These are phyloP conservation scores for Aspergillus neoniger DNA, from an alignment of 2,329 filamentous ascomycete genomes.

Conservation along the genomic window DNA sequence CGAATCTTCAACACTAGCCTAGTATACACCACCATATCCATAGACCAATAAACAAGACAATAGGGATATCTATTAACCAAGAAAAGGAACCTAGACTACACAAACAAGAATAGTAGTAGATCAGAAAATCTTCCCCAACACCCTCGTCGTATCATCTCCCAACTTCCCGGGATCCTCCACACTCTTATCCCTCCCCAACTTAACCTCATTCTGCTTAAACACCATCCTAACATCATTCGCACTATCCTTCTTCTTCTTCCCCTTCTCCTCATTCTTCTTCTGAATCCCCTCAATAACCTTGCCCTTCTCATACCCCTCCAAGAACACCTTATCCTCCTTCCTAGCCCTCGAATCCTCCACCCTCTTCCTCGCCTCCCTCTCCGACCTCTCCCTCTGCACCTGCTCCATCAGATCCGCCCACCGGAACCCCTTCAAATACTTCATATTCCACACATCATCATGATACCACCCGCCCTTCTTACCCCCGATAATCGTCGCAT, in stretches of 20 bases:
- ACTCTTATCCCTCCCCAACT: constrained; percentile 26
- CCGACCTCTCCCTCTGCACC: constrained; percentile 44
- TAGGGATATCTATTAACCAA: neutral
- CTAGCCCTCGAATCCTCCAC: constrained; percentile 46
- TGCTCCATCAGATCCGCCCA: constrained; percentile 51
- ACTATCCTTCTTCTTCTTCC: constrained; percentile 26
- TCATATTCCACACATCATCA: constrained; percentile 52
- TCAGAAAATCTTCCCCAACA: constrained; percentile 51
- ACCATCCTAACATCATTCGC: constrained; percentile 33
- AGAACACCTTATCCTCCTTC: constrained; percentile 48
- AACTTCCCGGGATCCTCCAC: constrained; percentile 27
- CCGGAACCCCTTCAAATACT: constrained; percentile 45
- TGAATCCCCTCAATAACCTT: constrained; percentile 47
- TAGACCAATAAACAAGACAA: neutral
- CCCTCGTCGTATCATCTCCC: constrained; percentile 45
- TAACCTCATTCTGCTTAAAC: constrained; percentile 49
- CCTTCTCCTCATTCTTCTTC: constrained; percentile 46
- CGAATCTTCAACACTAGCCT: too few species aligned
- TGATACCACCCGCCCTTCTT: constrained; percentile 49
- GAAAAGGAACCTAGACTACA: too few species aligned
- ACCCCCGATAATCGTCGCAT: constrained; percentile 47
- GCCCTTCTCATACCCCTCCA: constrained; percentile 45
- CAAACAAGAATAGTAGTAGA: neutral
- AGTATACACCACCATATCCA: too few species aligned
- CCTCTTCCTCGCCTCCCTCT: constrained; percentile 44